phyloP scores from a whole-genome alignment of 257 asterid genomes.

The Plantago elongata region DNA sequence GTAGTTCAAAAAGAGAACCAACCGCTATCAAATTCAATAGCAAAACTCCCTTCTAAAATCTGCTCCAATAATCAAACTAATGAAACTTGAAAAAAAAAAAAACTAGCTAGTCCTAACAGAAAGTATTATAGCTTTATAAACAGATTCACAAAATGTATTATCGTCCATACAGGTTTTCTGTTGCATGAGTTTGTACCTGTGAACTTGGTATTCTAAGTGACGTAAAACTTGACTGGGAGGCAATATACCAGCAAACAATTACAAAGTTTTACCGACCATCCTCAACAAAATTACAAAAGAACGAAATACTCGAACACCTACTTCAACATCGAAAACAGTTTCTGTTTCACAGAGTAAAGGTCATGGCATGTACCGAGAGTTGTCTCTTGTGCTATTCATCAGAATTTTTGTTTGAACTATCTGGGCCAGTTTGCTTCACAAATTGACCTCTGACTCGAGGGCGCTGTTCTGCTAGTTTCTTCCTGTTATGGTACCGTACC shows the following conservation, averaged over 20 bases:
- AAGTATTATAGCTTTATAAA: too few species aligned
- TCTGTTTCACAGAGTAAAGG: conserved; percentile 19
- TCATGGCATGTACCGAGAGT: neutral
- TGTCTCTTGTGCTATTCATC: conserved; percentile 29
- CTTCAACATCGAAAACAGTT: conserved; percentile 18
- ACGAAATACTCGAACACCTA: conserved; percentile 11
- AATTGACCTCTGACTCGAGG: conserved; percentile 62
- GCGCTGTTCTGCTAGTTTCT: conserved; percentile 64
- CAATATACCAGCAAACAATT: conserved; percentile 8
- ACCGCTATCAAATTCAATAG: too few species aligned
- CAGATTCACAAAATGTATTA: too few species aligned
- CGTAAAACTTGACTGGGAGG: neutral
- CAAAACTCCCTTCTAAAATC: too few species aligned
- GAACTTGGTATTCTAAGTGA: conserved; percentile 8
- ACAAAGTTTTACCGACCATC: conserved; percentile 8
- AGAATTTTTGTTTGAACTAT: conserved; percentile 37
- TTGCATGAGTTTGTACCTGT: conserved; percentile 7
- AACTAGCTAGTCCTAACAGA: too few species aligned
- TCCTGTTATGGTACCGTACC: conserved; percentile 54
- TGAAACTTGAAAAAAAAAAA: too few species aligned
- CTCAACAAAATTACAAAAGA: conserved; percentile 18
- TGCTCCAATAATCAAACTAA: too few species aligned
- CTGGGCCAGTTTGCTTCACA: conserved; percentile 40
- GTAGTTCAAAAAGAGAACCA: too few species aligned
- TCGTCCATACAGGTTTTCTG: neutral